Evolutionary conservation across 163 green algal genomes (phyloP), one percentile per base, ranked within the genome.

Genomic region (Coccomyxa subellipsoidea): DNA sequence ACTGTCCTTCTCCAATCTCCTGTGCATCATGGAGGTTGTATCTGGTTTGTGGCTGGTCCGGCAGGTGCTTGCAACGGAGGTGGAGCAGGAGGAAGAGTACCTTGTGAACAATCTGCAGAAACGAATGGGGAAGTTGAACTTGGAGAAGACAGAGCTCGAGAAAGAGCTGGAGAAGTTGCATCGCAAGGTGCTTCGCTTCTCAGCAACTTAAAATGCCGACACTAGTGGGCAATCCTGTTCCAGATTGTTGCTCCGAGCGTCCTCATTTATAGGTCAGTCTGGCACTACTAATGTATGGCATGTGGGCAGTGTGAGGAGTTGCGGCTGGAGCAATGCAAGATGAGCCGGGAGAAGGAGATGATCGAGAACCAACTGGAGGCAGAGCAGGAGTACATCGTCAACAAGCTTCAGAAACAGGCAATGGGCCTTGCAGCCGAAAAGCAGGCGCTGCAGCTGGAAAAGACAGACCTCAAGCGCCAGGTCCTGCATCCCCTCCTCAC

Each of bases 71-170:
- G 89, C 88, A 35, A 93, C 85, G 69, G 87, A 93, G 85, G 88
- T 95, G 0, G 92, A 94, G 79, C 86, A 92, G 66, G 91, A 96
- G 81, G 92, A 96, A 82, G 91, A 94, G 85, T 95, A 94, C 76
- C 83, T 96, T 34, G 89, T 91, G 5, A 95, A 96, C 88, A 94
- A 89, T 18, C 88, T 96, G 32, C 91, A 95, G 53, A 94, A 94
- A 79, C 85, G 90, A 37, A 86, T 96, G 21, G 84, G 92, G 29
- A 90, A 94, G 85, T 88, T 96, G 71, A 86, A 87, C 70, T 88
- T 85, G 38, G 91, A 96, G 80, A 97, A 97, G 85, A 89, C 94
- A 29, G 89, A 94, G n/a, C 85, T 97, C 80, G 93, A 97, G 82
- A 94, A 92, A 81, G 77, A 89, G 53, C 85, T 96, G 53, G 78